phyloP scores from a whole-genome alignment of 2,329 filamentous ascomycete species.

The Penicillium sclerotiorum region DNA sequence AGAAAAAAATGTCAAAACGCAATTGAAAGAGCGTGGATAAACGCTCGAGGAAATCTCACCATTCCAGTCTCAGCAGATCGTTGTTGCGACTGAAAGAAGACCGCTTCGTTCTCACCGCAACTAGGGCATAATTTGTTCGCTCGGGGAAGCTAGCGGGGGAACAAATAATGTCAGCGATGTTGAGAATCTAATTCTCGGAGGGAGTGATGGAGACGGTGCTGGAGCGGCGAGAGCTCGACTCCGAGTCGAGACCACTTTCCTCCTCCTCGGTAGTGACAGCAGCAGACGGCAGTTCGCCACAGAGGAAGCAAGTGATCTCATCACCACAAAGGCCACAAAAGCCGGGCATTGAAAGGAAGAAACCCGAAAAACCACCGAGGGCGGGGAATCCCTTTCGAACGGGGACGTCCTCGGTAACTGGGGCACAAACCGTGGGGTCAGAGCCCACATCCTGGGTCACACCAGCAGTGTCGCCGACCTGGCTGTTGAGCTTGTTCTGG shows the following conservation, averaged over 20 bases:
- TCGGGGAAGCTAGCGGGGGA: constrained; percentile 73
- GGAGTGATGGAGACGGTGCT: constrained; percentile 8
- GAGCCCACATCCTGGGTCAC: constrained; percentile 96
- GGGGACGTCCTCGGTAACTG: constrained; percentile 25
- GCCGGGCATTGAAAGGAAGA: constrained; percentile 16
- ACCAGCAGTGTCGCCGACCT: constrained; percentile 91
- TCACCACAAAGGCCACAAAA: constrained; percentile 63
- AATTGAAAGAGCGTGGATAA: background rate
- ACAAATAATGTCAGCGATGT: constrained; percentile 32
- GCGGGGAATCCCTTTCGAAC: too few species aligned
- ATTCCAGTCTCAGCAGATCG: constrained; percentile 96
- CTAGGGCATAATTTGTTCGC: constrained; percentile 81
- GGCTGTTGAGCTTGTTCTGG: constrained; percentile 89
- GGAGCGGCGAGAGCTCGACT: background rate
- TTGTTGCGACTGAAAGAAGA: constrained; percentile 99
- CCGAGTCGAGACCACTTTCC: constrained; percentile 14
- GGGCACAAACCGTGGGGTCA: constrained; percentile 93
- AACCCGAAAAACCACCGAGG: too few species aligned
- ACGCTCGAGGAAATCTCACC: constrained; percentile 60
- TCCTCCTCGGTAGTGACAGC: constrained; percentile 17
- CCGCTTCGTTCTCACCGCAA: constrained; percentile 85
- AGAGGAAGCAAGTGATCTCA: constrained; percentile 57
- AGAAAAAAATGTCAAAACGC: constrained; percentile 9
- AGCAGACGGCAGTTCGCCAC: constrained; percentile 46
- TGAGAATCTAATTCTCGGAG: constrained; percentile 18